These are phyloP conservation scores for Plasmodium fragile DNA, from an alignment of 169 alveolate genomes.

Conservation along the genomic window DNA sequence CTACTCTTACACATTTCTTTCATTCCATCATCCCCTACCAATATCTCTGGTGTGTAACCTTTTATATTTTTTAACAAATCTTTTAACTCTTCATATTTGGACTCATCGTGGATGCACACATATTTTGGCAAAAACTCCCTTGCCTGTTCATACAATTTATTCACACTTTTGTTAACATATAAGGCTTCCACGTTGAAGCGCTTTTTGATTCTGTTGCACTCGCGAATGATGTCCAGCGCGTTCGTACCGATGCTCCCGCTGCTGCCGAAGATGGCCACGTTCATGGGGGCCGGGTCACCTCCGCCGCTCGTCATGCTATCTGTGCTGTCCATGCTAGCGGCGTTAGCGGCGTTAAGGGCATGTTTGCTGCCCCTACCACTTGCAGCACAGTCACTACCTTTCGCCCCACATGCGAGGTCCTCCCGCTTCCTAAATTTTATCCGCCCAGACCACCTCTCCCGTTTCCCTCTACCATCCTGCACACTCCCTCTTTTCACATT, in stretches of 20 bases:
- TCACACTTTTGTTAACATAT: constrained; percentile 83
- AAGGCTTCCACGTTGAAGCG: constrained; percentile 85
- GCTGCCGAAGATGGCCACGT: constrained; percentile 82
- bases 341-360: not conserved
- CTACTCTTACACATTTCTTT: constrained; percentile 76
- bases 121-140: constrained; percentile 77
- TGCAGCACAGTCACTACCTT: too few species aligned
- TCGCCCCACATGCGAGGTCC: not conserved
- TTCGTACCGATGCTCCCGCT: constrained; percentile 90
- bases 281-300: not conserved
- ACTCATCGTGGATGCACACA: constrained; percentile 77
- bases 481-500: not conserved
- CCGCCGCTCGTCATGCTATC: not conserved
- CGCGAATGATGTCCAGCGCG: constrained; percentile 83
- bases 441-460: not conserved
- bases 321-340: not conserved
- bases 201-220: constrained; percentile 74
- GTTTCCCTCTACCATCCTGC: not conserved
- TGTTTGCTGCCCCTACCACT: not conserved
- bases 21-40: constrained; percentile 80
- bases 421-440: not conserved
- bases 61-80: constrained; percentile 15
- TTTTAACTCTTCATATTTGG: constrained; percentile 62
- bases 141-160: constrained; percentile 83
- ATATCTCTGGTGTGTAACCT: constrained; percentile 56